Evolutionary conservation across 2,329 filamentous ascomycete genomes (phyloP), one percentile per base, ranked within the genome.

Genomic region (Sphaerulina vaccinii): DNA sequence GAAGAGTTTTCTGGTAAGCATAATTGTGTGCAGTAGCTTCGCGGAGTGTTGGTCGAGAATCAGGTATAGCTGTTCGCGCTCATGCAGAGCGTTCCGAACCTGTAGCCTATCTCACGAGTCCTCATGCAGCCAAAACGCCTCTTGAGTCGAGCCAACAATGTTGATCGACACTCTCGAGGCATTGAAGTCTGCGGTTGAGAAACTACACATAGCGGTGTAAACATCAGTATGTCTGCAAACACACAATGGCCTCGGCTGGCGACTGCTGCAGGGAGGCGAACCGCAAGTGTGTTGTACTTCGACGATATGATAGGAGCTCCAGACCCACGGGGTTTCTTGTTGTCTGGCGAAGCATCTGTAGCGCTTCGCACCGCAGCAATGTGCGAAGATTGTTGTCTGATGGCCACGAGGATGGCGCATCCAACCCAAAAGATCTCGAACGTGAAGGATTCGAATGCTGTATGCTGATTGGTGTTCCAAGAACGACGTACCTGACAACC

Each of bases 1-100:
- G 52, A 54, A 60, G 51, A 60, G 33, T 56, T 55, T 59, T 57
- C 33, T 36, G 33, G 51, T 48, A 56, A 52, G 52, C 55, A 55
- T 57, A 45, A 36, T 43, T 29, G 35, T 18, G 16, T 53, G 54
- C 57, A 59, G 57, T 57, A 59, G 57, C 50, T 45, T 19, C 23
- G 10, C 35, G 35, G 45, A 40, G 16, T 47, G 22, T 38, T 41
- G 39, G 48, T 22, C 40, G 36, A 40, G 44, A 46, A 45, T 45
- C 19, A 36, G 18, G 46, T 40, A 56, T 42, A 44, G 41, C 51
- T 43, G 50, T 39, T 39, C 39, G 40, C 18, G 18, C 39, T n/a
- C 36, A 52, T 58, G 56, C 56, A 53, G 38, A 22, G 38, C 38
- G 41, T 52, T 52, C 44, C 52, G 56, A 36, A 33, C 42, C 47